phyloP scores from a whole-genome alignment of 2,329 filamentous ascomycete genomes.

The Hymenoscyphus infarciens region DNA sequence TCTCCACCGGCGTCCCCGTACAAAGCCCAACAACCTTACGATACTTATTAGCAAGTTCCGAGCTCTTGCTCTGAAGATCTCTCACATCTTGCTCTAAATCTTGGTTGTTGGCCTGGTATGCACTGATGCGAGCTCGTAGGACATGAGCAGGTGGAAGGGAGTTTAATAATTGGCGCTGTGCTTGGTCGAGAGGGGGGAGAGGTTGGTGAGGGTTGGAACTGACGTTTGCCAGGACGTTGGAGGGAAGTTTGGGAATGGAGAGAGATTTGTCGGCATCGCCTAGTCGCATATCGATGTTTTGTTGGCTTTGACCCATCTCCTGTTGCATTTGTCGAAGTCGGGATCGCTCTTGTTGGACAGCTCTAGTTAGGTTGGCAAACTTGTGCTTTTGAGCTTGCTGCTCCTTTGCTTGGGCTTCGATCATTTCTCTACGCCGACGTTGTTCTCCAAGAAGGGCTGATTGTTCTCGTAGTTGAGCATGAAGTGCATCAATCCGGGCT shows the following conservation, averaged over 20 bases:
- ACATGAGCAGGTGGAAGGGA: slow-evolving; percentile 55
- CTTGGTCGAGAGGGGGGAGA: slow-evolving; percentile 40
- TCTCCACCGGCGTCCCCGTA: slow-evolving; percentile 71
- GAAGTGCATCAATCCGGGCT: slow-evolving; percentile 74
- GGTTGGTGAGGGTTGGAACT: slow-evolving; percentile 35
- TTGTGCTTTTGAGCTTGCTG: slow-evolving; percentile 64
- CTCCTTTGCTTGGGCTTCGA: slow-evolving; percentile 63
- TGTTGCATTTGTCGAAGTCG: slow-evolving; percentile 47
- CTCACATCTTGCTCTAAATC: slow-evolving; percentile 64
- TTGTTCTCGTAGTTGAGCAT: slow-evolving; percentile 74
- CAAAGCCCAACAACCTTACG: slow-evolving; percentile 84
- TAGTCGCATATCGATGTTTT: slow-evolving; percentile 50
- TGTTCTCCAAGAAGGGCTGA: slow-evolving; percentile 76
- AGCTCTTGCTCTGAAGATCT: slow-evolving; percentile 72
- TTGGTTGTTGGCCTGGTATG: slow-evolving; percentile 66
- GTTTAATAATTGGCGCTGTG: slow-evolving; percentile 40
- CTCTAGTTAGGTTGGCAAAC: slow-evolving; percentile 72
- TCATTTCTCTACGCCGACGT: slow-evolving; percentile 66
- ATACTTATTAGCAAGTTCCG: slow-evolving; percentile 83
- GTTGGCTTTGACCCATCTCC: slow-evolving; percentile 44
- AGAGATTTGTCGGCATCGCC: slow-evolving; percentile 37
- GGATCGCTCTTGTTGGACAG: slow-evolving; percentile 66
- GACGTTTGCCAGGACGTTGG: slow-evolving; percentile 30
- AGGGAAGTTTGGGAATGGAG: slow-evolving; percentile 24
- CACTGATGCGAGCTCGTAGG: slow-evolving; percentile 65